Evolutionary conservation across 345 rosid species (phyloP), one percentile per base, ranked within the genome.

Genomic region (Pugionium cornutum): DNA sequence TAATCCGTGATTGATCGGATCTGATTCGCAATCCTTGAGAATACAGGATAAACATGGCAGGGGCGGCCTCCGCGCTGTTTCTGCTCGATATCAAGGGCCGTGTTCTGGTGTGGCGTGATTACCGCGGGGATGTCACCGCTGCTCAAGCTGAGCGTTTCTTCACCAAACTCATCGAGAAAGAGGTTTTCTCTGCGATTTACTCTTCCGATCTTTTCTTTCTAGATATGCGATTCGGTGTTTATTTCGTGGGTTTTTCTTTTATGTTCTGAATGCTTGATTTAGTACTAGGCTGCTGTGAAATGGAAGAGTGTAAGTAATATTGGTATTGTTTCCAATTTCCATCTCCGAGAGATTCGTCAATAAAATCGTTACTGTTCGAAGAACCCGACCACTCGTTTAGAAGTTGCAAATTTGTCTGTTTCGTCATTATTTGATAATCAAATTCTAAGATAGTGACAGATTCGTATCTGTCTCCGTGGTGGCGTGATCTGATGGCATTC

Each of bases 11-110:
- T 53, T 62, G 62, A 72, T 72, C 71, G 76, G 76, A 74, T 73
- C 77, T 67, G 72, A 61, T 39, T 73, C 53, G 32, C 34, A 25
- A 64, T 64, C 53, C n/a, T 28, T 48, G 34, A 37, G 64, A 48
- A 48, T 31, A 27, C 56, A 48, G 66, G 37, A 32, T 9, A 33
- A 31, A 66, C 58, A 85, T 84, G 95, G 91, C 95, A 6, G 95
- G 95, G 69, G 91, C 95, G 80, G 91, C 82, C 67, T 88, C 95
- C 53, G 95, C 95, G 70, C 83, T 88, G 64, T 88, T 88, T 75
- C 84, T 88, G 54, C 83, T 88, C 37, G 94, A 87, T 67, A 83
- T 85, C 62, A 87, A 87, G 44, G 94, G 94, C 2, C 88, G 88
- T 36, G 88, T 88, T 46, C 76, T 88, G 11, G 82, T 88, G 18